Conservation (phyloP, 495 filamentous ascomycete species). For the Penicillium odoratum region DNA sequence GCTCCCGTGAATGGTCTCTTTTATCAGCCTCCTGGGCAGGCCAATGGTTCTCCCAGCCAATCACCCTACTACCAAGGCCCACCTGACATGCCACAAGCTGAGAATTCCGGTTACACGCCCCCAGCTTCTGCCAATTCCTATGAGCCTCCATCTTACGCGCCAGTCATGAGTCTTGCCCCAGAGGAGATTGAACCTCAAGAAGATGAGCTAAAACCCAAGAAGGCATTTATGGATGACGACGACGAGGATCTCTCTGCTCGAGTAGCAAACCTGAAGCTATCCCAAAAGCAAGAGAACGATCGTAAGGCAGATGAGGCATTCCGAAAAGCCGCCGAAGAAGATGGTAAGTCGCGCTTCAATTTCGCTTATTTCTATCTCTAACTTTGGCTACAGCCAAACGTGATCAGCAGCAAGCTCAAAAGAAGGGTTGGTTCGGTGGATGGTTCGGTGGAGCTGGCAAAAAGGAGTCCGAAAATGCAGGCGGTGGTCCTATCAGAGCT, state of each 20-base stretch:
- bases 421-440: slow-evolving; percentile 82
- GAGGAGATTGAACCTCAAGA: slow-evolving; percentile 32
- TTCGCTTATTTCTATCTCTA: slow-evolving; percentile 20
- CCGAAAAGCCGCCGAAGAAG: slow-evolving; percentile 79
- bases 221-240: slow-evolving; percentile 73
- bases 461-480: slow-evolving; percentile 64
- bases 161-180: slow-evolving; percentile 24
- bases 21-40: slow-evolving; percentile 27
- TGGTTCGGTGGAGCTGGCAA: slow-evolving; percentile 73
- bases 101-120: slow-evolving; percentile 15
- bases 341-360: slow-evolving; percentile 53
- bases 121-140: slow-evolving; percentile 24
- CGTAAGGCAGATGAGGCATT: slow-evolving; percentile 73
- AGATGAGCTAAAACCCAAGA: slow-evolving; percentile 64
- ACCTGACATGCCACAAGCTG: slow-evolving; percentile 23
- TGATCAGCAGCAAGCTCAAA: slow-evolving; percentile 39
- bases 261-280: slow-evolving; percentile 54
- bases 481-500: slow-evolving; percentile 72
- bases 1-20: slow-evolving; percentile 29
- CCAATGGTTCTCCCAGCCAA: slow-evolving; percentile 6
- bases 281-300: slow-evolving; percentile 52
- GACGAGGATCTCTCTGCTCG: slow-evolving; percentile 51
- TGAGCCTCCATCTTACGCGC: slow-evolving; percentile 38
- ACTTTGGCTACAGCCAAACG: slow-evolving; percentile 39
- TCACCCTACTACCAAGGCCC: slow-evolving; percentile 30